Conservation (phyloP, 768 basidiomycete species). For the Collybia sordida region DNA sequence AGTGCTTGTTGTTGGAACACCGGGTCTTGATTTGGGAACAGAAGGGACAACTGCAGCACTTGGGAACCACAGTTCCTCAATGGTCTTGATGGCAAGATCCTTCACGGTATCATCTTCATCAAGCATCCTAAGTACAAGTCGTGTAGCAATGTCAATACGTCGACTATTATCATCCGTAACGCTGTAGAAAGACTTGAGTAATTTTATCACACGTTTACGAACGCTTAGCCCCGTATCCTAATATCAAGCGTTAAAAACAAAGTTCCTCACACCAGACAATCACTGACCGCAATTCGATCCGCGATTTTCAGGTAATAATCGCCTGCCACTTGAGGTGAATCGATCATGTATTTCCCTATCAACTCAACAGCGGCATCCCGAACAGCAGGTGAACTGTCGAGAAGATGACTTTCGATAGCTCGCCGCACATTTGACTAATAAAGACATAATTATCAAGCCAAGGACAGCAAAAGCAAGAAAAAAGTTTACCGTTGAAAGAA, state of each 20-base stretch:
- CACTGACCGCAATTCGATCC: constrained; percentile 83
- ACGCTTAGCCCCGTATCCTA: constrained; percentile 95
- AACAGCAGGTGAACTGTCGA: constrained; percentile 91
- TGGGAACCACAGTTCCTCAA: constrained; percentile 92
- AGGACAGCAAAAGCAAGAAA: not conserved
- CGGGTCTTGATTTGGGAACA: constrained; percentile 35
- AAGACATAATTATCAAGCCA: constrained; percentile 3
- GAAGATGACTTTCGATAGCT: constrained; percentile 86
- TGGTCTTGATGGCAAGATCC: constrained; percentile 85
- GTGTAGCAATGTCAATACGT: constrained; percentile 77
- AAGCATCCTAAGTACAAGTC: constrained; percentile 78
- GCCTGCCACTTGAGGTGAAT: constrained; percentile 82
- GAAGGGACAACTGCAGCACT: constrained; percentile 26
- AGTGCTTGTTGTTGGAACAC: constrained; percentile 22
- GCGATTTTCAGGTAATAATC: constrained; percentile 89
- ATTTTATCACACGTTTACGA: constrained; percentile 93
- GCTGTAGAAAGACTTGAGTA: constrained; percentile 80
- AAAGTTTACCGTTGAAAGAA: constrained; percentile 67
- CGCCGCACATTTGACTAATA: constrained; percentile 72
- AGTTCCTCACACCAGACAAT: not conserved
- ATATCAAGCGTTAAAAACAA: constrained; percentile 3
- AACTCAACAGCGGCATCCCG: constrained; percentile 96
- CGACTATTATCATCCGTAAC: constrained; percentile 59
- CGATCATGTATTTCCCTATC: constrained; percentile 96
- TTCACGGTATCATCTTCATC: constrained; percentile 97